Conservation (phyloP, 2,329 filamentous ascomycete genomes). For the Microcyclospora tardicrescens region DNA sequence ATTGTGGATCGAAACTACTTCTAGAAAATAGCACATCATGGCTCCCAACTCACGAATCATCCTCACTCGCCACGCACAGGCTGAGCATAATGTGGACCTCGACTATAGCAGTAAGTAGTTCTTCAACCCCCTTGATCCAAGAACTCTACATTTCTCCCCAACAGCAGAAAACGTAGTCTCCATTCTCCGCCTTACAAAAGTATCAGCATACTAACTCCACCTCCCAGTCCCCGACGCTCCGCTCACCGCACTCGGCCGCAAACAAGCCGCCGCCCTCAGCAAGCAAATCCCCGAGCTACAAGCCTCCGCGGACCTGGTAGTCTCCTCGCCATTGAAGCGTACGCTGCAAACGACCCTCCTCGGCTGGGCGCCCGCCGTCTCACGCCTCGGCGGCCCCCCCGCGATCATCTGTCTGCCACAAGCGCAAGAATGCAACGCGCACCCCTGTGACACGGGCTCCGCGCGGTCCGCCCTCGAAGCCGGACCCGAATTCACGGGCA, state of each 20-base stretch:
- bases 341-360: constrained; percentile 22
- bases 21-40: constrained; percentile 9
- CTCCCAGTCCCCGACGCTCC: constrained; percentile 20
- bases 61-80: constrained; percentile 22
- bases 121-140: neutral
- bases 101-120: constrained; percentile 19
- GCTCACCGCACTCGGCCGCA: constrained; percentile 20
- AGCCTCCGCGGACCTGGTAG: constrained; percentile 17
- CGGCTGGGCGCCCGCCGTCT: constrained; percentile 16
- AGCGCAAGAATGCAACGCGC: constrained; percentile 22
- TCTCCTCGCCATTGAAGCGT: constrained; percentile 19
- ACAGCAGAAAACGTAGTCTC: neutral
- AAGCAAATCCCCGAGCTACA: constrained; percentile 12
- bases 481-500: constrained; percentile 16
- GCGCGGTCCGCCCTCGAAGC: constrained; percentile 11
- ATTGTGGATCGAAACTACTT: neutral
- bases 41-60: constrained; percentile 22
- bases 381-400: constrained; percentile 15
- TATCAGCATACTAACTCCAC: neutral
- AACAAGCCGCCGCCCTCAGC: constrained; percentile 21
- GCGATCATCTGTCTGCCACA: constrained; percentile 19
- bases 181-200: too few relatives aligned
- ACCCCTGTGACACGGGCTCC: constrained; percentile 21
- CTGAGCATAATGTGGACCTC: constrained; percentile 22
- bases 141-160: neutral